Base-by-base conservation (phyloP, 345 rosid species). In the Sapria himalayana region DNA sequence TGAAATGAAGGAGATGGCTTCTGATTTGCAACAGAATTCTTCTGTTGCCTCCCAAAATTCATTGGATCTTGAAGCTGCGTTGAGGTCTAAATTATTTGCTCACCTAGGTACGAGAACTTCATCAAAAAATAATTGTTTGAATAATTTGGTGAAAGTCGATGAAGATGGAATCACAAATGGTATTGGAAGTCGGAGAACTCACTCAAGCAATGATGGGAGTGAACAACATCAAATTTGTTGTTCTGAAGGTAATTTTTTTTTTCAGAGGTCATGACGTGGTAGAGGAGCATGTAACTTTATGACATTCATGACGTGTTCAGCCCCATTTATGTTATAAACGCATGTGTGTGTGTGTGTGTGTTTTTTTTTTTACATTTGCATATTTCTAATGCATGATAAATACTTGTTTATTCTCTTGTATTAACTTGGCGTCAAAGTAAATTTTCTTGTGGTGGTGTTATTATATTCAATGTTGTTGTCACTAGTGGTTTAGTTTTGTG, bases 71-170 rank as follows among this genome's bases (percentile, higher is more conserved):
- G 98, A 89, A 65, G 94, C 85, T 38, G 54, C 77, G 54, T 56
- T 89, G 33, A 79, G 98, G 54, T 74, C 98, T 38, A 62, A 79
- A 57, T 61, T 89, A 46, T 69, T 62, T 76, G 85, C 78, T 22
- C 80, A 79, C 23, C 50, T 74, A 47, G 58, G 74, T 45, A 58
- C 12, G 51, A 72, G 63, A 66, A 64, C 49, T 40, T 62, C 51
- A 33, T 66, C 68, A 33, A 67, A 65, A 53, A 59, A 12, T 43
- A 61, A 53, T 55, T 65, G 50, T 43, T 49, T 60, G 47, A 29
- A 29, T 33, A 45, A 61, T 48, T 43, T 51, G 37, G 71, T 54
- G 46, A 59, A 65, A 45, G 51, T 45, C 32, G 53, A 64, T 51
- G 85, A 73, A 50, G 58, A 41, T 47, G 72, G 61, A 29, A 57